Conservation (phyloP, 495 filamentous ascomycete genomes). For the Neurospora pannonica region DNA sequence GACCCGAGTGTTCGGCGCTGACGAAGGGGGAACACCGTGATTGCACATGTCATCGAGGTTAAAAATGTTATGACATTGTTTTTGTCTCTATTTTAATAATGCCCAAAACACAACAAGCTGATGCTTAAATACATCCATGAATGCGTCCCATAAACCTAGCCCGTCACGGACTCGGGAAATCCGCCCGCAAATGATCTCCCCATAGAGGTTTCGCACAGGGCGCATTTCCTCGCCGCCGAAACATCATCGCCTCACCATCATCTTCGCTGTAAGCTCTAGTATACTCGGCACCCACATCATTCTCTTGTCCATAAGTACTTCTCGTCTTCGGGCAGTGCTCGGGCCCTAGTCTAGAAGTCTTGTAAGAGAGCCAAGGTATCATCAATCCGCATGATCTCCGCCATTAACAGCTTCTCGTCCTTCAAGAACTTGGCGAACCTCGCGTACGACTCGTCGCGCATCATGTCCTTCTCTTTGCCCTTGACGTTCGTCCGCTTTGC, state of each 20-base stretch:
- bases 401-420: slow-evolving; percentile 65
- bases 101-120: not conserved
- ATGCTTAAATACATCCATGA: too few relatives aligned
- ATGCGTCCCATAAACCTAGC: too few relatives aligned
- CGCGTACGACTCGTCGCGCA: slow-evolving; percentile 58
- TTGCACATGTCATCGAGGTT: not conserved
- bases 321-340: not conserved
- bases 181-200: too few relatives aligned
- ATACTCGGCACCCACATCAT: too few relatives aligned
- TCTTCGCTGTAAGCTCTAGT: too few relatives aligned
- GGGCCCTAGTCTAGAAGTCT: slow-evolving; percentile 55
- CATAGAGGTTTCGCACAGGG: too few relatives aligned
- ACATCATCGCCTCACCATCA: too few relatives aligned
- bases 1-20: not conserved
- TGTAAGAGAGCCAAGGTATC: slow-evolving; percentile 72
- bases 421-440: slow-evolving; percentile 57
- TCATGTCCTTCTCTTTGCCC: slow-evolving; percentile 66
- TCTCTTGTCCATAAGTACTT: too few relatives aligned
- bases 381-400: slow-evolving; percentile 70
- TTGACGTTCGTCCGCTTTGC: slow-evolving; percentile 74
- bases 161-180: too few relatives aligned
- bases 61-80: not conserved
- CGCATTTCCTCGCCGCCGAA: too few relatives aligned
- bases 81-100: not conserved
- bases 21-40: not conserved